These are phyloP conservation scores for Stemphylium lycopersici DNA, from an alignment of 2,329 filamentous ascomycete species.

Conservation along the genomic window DNA sequence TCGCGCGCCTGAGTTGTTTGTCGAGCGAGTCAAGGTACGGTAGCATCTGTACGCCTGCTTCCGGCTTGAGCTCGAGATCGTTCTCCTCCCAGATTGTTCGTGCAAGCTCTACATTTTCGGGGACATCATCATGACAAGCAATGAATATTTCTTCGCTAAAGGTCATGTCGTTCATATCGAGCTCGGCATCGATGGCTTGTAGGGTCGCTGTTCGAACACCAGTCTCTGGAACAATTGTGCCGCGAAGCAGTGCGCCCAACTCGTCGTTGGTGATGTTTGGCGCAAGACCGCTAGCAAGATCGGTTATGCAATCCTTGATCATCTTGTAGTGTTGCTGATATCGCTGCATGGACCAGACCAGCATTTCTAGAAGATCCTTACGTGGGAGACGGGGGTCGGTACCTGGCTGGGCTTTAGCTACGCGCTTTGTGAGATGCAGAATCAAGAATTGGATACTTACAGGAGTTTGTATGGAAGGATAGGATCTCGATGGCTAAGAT, in stretches of 20 bases:
- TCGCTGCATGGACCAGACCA: slow-evolving; percentile 83
- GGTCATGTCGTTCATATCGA: slow-evolving; percentile 85
- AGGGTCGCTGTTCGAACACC: slow-evolving; percentile 83
- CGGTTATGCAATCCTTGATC: slow-evolving; percentile 88
- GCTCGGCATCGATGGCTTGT: slow-evolving; percentile 87
- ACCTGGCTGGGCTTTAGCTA: slow-evolving; percentile 45
- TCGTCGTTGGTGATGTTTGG: slow-evolving; percentile 78
- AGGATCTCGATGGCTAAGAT: slow-evolving; percentile 88
- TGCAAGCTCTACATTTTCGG: slow-evolving; percentile 84
- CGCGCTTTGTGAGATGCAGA: background rate
- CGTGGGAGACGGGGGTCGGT: slow-evolving; percentile 78
- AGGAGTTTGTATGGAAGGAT: slow-evolving; percentile 84
- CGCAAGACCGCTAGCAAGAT: slow-evolving; percentile 83
- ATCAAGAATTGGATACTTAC: slow-evolving; percentile 45
- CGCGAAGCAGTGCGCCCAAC: slow-evolving; percentile 75
- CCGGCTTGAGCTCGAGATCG: slow-evolving; percentile 70
- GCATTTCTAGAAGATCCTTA: slow-evolving; percentile 69
- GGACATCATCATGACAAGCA: slow-evolving; percentile 86
- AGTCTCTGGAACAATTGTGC: slow-evolving; percentile 77
- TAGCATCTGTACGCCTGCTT: slow-evolving; percentile 71
- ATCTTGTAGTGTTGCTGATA: slow-evolving; percentile 95
- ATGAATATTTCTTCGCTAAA: slow-evolving; percentile 94
- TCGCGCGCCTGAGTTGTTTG: slow-evolving; percentile 79
- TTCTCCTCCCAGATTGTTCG: slow-evolving; percentile 96
- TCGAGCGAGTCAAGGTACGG: slow-evolving; percentile 83